These are phyloP conservation scores for Rhizoclosmatium globosum DNA, from an alignment of 192 early-diverging fungal genomes.

Conservation along the genomic window DNA sequence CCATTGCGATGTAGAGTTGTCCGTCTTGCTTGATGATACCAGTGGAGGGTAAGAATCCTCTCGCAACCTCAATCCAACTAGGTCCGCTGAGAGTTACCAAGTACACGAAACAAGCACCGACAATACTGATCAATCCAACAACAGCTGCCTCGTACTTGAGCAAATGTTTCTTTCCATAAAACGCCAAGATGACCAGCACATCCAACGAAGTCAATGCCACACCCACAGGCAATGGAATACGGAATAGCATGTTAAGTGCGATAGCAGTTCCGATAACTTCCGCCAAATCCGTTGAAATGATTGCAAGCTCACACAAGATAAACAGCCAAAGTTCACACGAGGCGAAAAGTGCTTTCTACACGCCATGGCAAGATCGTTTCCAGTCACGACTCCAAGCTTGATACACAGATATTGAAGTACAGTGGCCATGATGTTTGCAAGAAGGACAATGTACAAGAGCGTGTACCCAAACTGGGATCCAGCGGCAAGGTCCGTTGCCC, in stretches of 20 bases:
- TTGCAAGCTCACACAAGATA: slow-evolving; percentile 76
- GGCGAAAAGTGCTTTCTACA: slow-evolving; percentile 69
- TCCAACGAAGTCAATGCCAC: slow-evolving; percentile 79
- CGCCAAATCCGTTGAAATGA: slow-evolving; percentile 84
- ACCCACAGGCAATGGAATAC: slow-evolving; percentile 73
- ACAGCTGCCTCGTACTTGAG: slow-evolving; percentile 74
- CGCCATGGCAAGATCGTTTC: slow-evolving; percentile 74
- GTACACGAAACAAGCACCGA: slow-evolving; percentile 72
- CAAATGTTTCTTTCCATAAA: slow-evolving; percentile 66
- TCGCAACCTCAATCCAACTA: slow-evolving; percentile 64
- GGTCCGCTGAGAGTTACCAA: slow-evolving; percentile 69
- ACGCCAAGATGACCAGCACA: slow-evolving; percentile 74
- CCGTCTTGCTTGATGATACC: slow-evolving; percentile 65
- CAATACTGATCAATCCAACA: slow-evolving; percentile 68
- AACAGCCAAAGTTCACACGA: slow-evolving; percentile 71
- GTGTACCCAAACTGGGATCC: slow-evolving; percentile 80
- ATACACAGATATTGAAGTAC: slow-evolving; percentile 80
- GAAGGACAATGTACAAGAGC: slow-evolving; percentile 75
- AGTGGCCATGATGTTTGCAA: slow-evolving; percentile 80
- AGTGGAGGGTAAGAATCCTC: slow-evolving; percentile 65
- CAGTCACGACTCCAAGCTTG: slow-evolving; percentile 79
- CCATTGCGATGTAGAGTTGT: slow-evolving; percentile 75
- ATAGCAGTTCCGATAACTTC: slow-evolving; percentile 93
- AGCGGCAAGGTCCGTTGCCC: slow-evolving; percentile 82
- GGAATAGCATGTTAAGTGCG: slow-evolving; percentile 78